Base-by-base conservation (phyloP, 1,284 basidiomycete genomes). In the Singerocomus rubriflavus region DNA sequence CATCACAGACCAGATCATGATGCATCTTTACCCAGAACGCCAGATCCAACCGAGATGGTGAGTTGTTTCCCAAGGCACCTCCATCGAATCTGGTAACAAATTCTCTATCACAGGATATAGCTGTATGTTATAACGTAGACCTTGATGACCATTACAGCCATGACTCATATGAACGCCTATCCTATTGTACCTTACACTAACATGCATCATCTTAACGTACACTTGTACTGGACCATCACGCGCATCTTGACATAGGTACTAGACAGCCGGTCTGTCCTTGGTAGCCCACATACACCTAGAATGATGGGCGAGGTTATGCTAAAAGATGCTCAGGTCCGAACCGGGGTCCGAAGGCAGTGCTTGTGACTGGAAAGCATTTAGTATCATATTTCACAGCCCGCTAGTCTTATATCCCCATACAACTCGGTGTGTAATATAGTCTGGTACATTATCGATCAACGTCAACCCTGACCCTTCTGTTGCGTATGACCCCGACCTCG, bases 1-100 rank as follows among this genome's bases (percentile, higher is more conserved):
- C 50, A 60, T 58, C 32, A 61, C 65, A 3, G 64, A 66, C 51
- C 66, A 70, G 43, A 69, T 69, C 34, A 60, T 66, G 63, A 66
- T 66, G 64, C 52, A 63, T 39, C 57, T 70, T 12, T 69, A 70
- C 39, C 64, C 64, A 27, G 64, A 66, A 53, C 66, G 54, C 50
- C 51, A 52, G 30, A 66, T 66, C 13, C 67, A 65, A 44, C 64
- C 64, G 11, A 52, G 64, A 55, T 66, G 64, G 64, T 69, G 46
- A 50, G 66, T 46, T n/a, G 2, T 30, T 44, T 17, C 14, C 14
- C n/a, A 21, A 21, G 21, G 21, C 25, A 27, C 13, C 29, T 38
- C 13, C n/a, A 26, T 52, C 50, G 44, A 30, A 44, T 37, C 14
- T 3, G 4, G 14, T 7, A 12, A n/a, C 17, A 45, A 41, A 25